Evolutionary conservation across 441 rosid genomes (phyloP).

Genomic region (Gossypium laxum): DNA sequence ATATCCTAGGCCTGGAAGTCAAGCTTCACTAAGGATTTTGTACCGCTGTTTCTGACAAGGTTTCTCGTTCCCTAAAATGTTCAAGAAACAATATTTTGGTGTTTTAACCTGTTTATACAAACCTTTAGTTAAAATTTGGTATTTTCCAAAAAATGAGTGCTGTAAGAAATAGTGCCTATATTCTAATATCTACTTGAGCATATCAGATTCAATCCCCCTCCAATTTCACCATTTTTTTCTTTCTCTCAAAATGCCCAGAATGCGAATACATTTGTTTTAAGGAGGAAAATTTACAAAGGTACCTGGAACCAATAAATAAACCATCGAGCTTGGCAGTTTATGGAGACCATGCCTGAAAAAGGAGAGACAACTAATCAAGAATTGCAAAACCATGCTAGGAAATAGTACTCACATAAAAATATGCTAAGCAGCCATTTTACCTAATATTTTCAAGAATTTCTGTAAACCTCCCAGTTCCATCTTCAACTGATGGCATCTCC

Average conservation of each 20-base stretch:
- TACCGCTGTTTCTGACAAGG: neutral
- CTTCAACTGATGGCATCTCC: constrained; percentile 75
- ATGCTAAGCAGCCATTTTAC: constrained; percentile 32
- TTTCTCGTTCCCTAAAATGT: neutral
- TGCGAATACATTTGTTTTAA: neutral
- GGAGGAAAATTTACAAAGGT: constrained; percentile 9
- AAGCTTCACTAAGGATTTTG: constrained; percentile 1
- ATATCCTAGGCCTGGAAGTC: neutral
- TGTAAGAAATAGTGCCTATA: neutral
- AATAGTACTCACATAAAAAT: constrained; percentile 10
- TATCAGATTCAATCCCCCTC: neutral
- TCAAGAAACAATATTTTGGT: neutral
- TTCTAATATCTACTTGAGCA: neutral
- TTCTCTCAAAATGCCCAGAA: neutral
- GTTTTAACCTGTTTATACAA: neutral
- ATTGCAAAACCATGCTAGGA: constrained; percentile 19
- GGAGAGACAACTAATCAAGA: constrained; percentile 15
- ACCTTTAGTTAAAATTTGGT: neutral
- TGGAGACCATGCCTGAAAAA: constrained; percentile 80
- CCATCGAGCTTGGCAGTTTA: constrained; percentile 67
- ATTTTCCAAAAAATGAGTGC: neutral
- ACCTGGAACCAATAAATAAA: constrained; percentile 91
- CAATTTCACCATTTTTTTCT: neutral
- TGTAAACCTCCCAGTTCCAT: constrained; percentile 66
- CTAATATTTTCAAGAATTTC: constrained; percentile 69